Evolutionary conservation across 306 rosid species (phyloP), one percentile per base, ranked within the genome.

Genomic region (Alnus rubra): DNA sequence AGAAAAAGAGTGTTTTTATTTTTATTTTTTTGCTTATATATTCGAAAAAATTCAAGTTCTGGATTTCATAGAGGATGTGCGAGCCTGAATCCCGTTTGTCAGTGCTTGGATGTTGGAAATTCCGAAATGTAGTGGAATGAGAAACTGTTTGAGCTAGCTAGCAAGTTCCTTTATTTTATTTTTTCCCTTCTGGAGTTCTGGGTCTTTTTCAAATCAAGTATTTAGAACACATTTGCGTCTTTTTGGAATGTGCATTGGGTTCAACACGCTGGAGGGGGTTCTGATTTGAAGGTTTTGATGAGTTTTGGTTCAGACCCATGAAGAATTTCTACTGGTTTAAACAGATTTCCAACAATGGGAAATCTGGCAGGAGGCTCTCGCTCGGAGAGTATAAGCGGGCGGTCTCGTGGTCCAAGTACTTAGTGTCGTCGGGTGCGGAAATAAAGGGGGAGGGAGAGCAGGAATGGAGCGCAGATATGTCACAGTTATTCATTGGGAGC

Each of bases 391-490:
- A 91, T 86, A 86, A 77, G 55, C 70, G 99, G 42, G 99, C 99
- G 7, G 97, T 88, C 74, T 96, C 99, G 35, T 96, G 99, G 99
- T 96, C 99, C 4, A 96, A 91, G 84, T 96, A 96, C 71, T 39
- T 91, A 84, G 97, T 96, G 2, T 93, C 99, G 0, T 64, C 94
- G 0, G 99, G 98, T 7, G 99, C 96, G 9, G 93, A 88, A 51
- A 96, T 93, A 2, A 96, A 96, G 58, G 97, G 92, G 1, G 93
- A 87, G n/a, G 97, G 91, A 14, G 98, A 91, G 79, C 94, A 91
- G 30, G 97, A 96, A 71, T 96, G 99, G 97, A 89, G 99, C 72
- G 98, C 99, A 2, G 99, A 95, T 33, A 87, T 95, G 94, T 96
- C 99, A 9, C 92, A 90, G 80, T 79, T 96, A 84, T 80, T 85